Conservation (phyloP, 2,329 filamentous ascomycete species). For the Penicillium sp. region DNA sequence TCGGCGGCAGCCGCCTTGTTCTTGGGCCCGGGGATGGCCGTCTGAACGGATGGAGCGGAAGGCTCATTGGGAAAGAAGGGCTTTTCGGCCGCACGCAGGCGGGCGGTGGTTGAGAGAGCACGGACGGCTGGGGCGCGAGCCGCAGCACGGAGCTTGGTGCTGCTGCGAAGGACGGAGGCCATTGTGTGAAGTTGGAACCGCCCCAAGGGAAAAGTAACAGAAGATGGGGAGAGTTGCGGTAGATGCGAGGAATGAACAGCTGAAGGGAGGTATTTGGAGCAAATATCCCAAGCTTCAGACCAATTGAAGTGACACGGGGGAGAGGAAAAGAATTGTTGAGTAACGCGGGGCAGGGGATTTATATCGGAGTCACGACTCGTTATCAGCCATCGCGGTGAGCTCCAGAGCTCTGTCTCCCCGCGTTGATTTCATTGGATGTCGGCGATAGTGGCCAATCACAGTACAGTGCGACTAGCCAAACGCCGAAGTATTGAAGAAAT, state of each 20-base stretch:
- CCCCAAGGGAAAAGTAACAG: neutral
- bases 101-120: constrained; percentile 34
- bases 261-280: constrained; percentile 1
- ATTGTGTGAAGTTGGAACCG: constrained; percentile 20
- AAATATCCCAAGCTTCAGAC: neutral
- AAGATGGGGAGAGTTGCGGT: constrained; percentile 1
- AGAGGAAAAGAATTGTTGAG: neutral
- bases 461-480: neutral
- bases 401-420: constrained; percentile 20
- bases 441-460: constrained; percentile 25
- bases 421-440: constrained; percentile 21
- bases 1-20: constrained; percentile 64
- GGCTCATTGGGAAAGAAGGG: constrained; percentile 58
- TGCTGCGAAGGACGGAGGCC: constrained; percentile 36
- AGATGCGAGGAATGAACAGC: constrained; percentile 9
- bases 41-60: constrained; percentile 49
- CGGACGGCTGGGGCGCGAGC: constrained; percentile 33
- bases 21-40: constrained; percentile 68
- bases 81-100: constrained; percentile 38
- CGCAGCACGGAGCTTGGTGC: constrained; percentile 31
- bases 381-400: constrained; percentile 18
- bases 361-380: constrained; percentile 11
- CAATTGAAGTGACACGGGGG: neutral
- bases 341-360: constrained; percentile 17
- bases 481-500: constrained; percentile 17